Evolutionary conservation across 257 asterid genomes (phyloP), one percentile per base, ranked within the genome.

Genomic region (Parsonsia alboflavescens): DNA sequence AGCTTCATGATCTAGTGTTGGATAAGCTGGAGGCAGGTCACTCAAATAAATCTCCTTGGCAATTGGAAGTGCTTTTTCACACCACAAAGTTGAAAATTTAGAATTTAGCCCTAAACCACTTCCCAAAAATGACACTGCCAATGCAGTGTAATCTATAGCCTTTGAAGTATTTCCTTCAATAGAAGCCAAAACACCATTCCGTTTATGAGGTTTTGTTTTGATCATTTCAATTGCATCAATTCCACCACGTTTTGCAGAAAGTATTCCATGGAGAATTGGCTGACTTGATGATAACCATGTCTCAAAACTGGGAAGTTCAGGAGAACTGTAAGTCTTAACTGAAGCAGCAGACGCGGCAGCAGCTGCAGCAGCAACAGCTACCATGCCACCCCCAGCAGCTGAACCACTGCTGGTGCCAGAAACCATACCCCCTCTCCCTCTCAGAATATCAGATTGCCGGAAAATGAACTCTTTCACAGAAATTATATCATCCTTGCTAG

Each of bases 291-390:
- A 84, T 54, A 86, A 80, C 99, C 99, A 95, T 71, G 76, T 83
- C 71, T 85, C 96, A n/a, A 90, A 76, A 78, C 85, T 87, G 5
- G 99, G 99, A 64, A 95, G 97, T 36, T 89, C 97, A 71, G 92
- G 97, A 78, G 86, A 71, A 74, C 73, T 79, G 74, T 75, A 44
- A 26, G 78, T 74, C 82, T 87, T 92, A 42, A 86, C 87, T 76
- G 96, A 88, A 76, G 92, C 84, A 75, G 90, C 85, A 39, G 98
- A 87, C 73, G 96, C 96, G 26, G 98, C 97, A 1, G 97, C 97
- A 0, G 98, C 97, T 0, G 97, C 96, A 0, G 98, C 97, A 12
- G 96, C 97, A 61, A 90, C 96, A 44, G 97, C 98, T 77, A 86
- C 93, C 97, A 91, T 91, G 80, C 98, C 98, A 72, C 79, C 96